phyloP scores from a whole-genome alignment of 2,329 filamentous ascomycete genomes.

The Colletotrichum simmondsii region DNA sequence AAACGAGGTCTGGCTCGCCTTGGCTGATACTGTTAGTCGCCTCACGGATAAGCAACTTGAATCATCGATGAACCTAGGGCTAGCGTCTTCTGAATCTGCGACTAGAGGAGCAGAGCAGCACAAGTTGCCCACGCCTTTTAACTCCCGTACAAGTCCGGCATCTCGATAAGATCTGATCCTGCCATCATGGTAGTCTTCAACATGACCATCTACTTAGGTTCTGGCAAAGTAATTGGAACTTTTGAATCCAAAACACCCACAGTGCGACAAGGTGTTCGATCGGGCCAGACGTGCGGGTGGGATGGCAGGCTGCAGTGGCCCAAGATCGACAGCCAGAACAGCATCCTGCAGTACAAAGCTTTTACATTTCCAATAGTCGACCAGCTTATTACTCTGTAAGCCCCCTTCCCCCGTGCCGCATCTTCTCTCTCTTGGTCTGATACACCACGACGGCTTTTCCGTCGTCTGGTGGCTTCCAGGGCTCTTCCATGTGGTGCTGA shows the following conservation, averaged over 20 bases:
- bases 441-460: constrained; percentile 1
- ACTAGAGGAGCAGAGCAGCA: background rate
- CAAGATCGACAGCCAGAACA: constrained; percentile 9
- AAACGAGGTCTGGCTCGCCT: constrained; percentile 11
- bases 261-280: background rate
- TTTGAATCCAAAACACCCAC: background rate
- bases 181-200: no score
- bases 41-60: constrained; percentile 6
- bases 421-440: background rate
- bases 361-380: constrained; percentile 7
- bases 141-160: background rate
- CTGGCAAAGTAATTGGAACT: background rate
- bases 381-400: background rate
- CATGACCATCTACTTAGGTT: no score
- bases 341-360: constrained; percentile 10
- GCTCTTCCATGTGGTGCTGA: constrained; percentile 22
- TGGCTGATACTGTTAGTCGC: constrained; percentile 25
- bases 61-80: background rate
- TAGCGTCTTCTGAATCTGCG: background rate
- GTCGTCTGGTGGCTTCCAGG: background rate
- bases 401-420: background rate
- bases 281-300: background rate
- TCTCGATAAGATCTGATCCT: background rate
- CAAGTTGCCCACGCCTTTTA: background rate
- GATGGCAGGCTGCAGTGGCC: background rate